phyloP scores from a whole-genome alignment of 768 basidiomycete species.

The Mycena crocata region DNA sequence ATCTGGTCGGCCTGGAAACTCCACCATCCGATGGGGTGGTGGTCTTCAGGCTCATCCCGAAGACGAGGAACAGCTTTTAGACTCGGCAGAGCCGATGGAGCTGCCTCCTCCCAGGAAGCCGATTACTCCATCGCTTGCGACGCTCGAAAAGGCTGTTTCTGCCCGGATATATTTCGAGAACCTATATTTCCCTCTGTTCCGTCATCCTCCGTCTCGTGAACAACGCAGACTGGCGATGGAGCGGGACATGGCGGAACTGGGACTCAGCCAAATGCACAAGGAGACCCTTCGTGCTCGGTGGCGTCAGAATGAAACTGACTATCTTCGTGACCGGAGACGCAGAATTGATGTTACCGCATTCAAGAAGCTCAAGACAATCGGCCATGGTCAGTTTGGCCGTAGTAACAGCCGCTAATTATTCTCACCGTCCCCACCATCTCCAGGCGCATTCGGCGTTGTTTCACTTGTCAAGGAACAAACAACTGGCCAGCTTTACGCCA shows the following conservation, averaged over 20 bases:
- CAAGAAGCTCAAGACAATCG: conserved; percentile 91
- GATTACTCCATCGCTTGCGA: conserved; percentile 88
- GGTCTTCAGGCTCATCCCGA: conserved; percentile 77
- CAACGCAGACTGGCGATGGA: conserved; percentile 90
- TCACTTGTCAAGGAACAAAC: conserved; percentile 88
- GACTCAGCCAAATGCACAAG: conserved; percentile 77
- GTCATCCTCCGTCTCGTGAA: conserved; percentile 87
- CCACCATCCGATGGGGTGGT: conserved; percentile 70
- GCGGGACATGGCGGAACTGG: conserved; percentile 83
- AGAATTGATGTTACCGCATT: conserved; percentile 90
- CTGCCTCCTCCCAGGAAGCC: conserved; percentile 60
- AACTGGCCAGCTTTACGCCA: conserved; percentile 87
- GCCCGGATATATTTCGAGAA: conserved; percentile 96
- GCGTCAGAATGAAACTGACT: conserved; percentile 90
- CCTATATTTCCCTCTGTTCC: conserved; percentile 86
- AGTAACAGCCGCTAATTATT: conserved; percentile 6
- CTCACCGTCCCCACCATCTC: conserved; percentile 35
- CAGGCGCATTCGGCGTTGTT: conserved; percentile 97
- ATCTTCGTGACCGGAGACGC: conserved; percentile 84
- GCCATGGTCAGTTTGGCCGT: conserved; percentile 73
- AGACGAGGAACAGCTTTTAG: conserved; percentile 60
- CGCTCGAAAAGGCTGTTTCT: conserved; percentile 93
- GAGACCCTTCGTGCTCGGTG: conserved; percentile 78
- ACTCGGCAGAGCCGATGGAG: conserved; percentile 44
- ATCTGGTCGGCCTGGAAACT: conserved; percentile 66